A percentile compares a stretch with the other conserved stretches of the same genome.
These are phyloP conservation scores for Metschnikowia amazonensis DNA, from an alignment of 805 yeast species.

Conservation along the genomic window DNA sequence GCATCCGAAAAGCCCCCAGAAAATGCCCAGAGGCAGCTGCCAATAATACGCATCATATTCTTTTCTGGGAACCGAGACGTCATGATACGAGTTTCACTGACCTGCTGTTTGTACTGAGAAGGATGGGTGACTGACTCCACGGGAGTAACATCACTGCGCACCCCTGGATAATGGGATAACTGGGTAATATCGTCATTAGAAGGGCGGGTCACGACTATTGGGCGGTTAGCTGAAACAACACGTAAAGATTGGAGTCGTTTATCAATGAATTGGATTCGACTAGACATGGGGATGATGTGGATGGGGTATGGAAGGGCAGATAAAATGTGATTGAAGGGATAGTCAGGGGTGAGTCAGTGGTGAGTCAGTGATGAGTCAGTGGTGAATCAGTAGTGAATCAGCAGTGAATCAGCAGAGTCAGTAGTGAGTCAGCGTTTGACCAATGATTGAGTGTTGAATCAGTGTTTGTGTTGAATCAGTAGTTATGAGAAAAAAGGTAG, in stretches of 20 bases:
- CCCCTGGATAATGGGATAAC: constrained; percentile 3
- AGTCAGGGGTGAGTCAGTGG: too few relatives aligned
- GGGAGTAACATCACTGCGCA: neutral
- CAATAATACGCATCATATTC: constrained; percentile 17
- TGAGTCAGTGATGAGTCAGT: too few relatives aligned
- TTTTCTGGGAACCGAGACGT: constrained; percentile 16
- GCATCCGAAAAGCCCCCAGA: constrained; percentile 20
- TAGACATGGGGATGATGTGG: neutral
- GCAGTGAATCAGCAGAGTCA: too few relatives aligned
- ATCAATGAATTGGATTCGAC: neutral
- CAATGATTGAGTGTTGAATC: too few relatives aligned
- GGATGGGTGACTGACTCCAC: neutral
- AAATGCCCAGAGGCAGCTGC: constrained; percentile 19
- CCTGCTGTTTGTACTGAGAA: constrained; percentile 5
- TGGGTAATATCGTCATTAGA: constrained; percentile 15
- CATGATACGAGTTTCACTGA: constrained; percentile 13
- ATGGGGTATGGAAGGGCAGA: too few relatives aligned
- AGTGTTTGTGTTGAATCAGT: too few relatives aligned
- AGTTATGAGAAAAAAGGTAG: too few relatives aligned
- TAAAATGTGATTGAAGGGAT: neutral
- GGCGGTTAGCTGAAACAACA: constrained; percentile 2
- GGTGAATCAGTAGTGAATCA: too few relatives aligned
- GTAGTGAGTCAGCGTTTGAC: too few relatives aligned
- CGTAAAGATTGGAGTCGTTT: neutral
- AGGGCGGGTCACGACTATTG: constrained; percentile 10